These are phyloP conservation scores for Alternaria sp. DNA, from an alignment of 2,329 filamentous ascomycete genomes.

Conservation along the genomic window DNA sequence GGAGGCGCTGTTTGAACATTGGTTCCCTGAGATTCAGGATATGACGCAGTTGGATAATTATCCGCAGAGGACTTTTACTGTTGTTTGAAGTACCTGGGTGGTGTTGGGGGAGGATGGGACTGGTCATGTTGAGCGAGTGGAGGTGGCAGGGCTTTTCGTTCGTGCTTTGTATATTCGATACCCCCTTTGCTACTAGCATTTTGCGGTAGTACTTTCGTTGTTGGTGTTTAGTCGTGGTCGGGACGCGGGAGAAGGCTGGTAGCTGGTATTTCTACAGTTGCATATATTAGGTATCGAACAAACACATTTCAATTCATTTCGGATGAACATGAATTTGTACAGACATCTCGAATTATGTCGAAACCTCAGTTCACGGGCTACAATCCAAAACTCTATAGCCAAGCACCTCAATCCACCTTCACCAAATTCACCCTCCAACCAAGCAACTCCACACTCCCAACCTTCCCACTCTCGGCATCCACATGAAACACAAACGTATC, in stretches of 20 bases:
- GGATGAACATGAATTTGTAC: neutral
- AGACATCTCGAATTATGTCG: neutral
- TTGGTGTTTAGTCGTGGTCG: neutral
- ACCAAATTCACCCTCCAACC: slow-evolving; percentile 21
- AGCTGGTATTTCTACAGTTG: neutral
- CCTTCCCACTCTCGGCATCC: neutral
- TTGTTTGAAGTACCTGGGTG: slow-evolving; percentile 25
- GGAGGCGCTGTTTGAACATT: slow-evolving; percentile 42
- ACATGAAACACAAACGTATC: slow-evolving; percentile 26
- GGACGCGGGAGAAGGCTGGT: neutral
- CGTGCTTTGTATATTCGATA: slow-evolving; percentile 1
- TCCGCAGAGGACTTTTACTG: slow-evolving; percentile 37
- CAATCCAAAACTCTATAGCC: neutral
- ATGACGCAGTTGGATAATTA: slow-evolving; percentile 45
- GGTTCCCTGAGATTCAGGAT: slow-evolving; percentile 46
- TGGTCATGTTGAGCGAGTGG: neutral
- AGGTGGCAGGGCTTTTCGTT: neutral
- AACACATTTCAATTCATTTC: neutral
- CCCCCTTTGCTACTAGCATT: neutral
- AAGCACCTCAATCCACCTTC: slow-evolving; percentile 3
- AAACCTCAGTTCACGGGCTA: neutral
- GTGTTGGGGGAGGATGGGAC: neutral
- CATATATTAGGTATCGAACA: neutral
- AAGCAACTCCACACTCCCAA: slow-evolving; percentile 17
- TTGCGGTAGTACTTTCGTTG: neutral